Evolutionary conservation across 2,329 filamentous ascomycete genomes (phyloP).

Genomic region (Cytospora chrysosperma): DNA sequence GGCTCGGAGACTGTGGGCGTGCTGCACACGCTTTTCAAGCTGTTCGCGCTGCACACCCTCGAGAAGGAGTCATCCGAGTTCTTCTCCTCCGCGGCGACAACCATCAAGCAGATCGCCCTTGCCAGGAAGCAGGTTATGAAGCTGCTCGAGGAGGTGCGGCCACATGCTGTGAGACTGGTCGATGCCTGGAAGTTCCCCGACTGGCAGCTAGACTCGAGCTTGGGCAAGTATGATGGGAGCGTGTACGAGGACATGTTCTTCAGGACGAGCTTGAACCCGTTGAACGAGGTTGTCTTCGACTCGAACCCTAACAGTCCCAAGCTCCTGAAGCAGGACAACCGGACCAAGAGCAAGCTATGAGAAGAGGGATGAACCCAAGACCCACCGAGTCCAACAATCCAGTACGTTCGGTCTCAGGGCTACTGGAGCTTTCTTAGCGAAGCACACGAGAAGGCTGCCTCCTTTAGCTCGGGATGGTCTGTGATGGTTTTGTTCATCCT

Average conservation of each 20-base stretch:
- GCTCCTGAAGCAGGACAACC: constrained; percentile 60
- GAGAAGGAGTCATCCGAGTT: constrained; percentile 71
- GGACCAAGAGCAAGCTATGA: constrained; percentile 49
- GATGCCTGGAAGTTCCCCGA: constrained; percentile 77
- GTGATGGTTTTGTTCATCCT: too few relatives aligned
- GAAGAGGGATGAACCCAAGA: background rate
- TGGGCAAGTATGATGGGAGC: constrained; percentile 70
- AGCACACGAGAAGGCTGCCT: too few relatives aligned
- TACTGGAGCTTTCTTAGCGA: too few relatives aligned
- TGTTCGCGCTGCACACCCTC: constrained; percentile 65
- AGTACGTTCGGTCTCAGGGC: too few relatives aligned
- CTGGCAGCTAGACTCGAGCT: constrained; percentile 71
- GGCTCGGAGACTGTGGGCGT: constrained; percentile 57
- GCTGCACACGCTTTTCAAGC: constrained; percentile 76
- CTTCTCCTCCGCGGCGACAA: constrained; percentile 67
- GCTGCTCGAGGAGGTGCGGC: constrained; percentile 68
- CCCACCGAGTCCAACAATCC: too few relatives aligned
- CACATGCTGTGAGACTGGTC: constrained; percentile 69
- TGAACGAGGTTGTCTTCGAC: constrained; percentile 71
- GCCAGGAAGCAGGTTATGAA: constrained; percentile 67
- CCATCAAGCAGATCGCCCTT: constrained; percentile 70
- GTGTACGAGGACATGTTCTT: constrained; percentile 78
- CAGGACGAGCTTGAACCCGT: constrained; percentile 68
- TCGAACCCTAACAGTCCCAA: constrained; percentile 65
- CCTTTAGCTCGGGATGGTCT: too few relatives aligned